These are phyloP conservation scores for Colletotrichum kahawae DNA, from an alignment of 2,329 filamentous ascomycete genomes.

Conservation along the genomic window DNA sequence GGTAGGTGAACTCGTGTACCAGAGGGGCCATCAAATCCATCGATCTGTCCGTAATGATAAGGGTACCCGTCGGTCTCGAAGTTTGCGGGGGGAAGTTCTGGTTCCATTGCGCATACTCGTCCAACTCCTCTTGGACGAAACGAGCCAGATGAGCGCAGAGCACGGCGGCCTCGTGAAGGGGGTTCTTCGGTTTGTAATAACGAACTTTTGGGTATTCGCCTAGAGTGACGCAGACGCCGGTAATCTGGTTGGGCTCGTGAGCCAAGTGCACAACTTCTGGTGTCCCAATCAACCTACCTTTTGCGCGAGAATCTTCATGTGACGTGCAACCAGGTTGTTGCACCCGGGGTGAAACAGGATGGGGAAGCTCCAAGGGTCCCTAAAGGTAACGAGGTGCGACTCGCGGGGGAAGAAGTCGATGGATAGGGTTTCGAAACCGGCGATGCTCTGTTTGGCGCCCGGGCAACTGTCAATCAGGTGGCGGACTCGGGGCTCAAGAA, in stretches of 20 bases:
- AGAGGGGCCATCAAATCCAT: slow-evolving; percentile 92
- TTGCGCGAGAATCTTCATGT: slow-evolving; percentile 85
- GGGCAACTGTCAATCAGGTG: slow-evolving; percentile 76
- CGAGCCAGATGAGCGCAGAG: slow-evolving; percentile 86
- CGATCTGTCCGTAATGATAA: slow-evolving; percentile 88
- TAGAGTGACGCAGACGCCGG: slow-evolving; percentile 86
- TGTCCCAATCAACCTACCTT: slow-evolving; percentile 64
- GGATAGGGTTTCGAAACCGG: slow-evolving; percentile 81
- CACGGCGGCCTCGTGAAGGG: slow-evolving; percentile 85
- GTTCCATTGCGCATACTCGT: slow-evolving; percentile 86
- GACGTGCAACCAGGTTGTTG: slow-evolving; percentile 79
- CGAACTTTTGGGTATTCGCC: slow-evolving; percentile 93
- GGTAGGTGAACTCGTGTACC: slow-evolving; percentile 96
- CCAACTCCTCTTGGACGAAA: slow-evolving; percentile 90
- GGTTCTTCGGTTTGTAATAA: slow-evolving; percentile 80
- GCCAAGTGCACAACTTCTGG: background rate
- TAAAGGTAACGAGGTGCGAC: slow-evolving; percentile 88
- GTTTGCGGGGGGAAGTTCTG: slow-evolving; percentile 83
- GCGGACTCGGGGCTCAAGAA: slow-evolving; percentile 73
- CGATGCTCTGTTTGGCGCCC: slow-evolving; percentile 74
- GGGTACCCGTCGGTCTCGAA: slow-evolving; percentile 77
- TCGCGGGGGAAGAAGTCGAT: slow-evolving; percentile 91
- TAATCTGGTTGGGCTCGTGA: slow-evolving; percentile 60
- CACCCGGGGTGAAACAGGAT: slow-evolving; percentile 90
- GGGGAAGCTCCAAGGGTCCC: slow-evolving; percentile 95